phyloP scores from a whole-genome alignment of 768 basidiomycete genomes.

The Pleurotus platypus region DNA sequence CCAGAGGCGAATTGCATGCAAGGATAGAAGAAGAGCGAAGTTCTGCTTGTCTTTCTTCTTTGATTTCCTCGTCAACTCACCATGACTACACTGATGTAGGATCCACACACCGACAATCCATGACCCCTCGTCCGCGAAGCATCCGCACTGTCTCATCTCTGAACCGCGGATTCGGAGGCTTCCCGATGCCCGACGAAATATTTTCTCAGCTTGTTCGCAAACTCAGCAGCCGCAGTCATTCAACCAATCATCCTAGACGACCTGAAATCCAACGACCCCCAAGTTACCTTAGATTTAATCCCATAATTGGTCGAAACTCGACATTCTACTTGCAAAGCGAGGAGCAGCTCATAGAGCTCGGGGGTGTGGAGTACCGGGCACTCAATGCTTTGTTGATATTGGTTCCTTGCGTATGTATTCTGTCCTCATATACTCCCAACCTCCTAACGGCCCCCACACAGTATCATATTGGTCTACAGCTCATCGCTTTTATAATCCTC shows the following conservation, averaged over 20 bases:
- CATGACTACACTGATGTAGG: too few relatives aligned
- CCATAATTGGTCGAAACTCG: constrained; percentile 77
- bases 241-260: constrained; percentile 56
- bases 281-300: constrained; percentile 83
- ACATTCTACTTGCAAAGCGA: constrained; percentile 62
- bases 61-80: too few relatives aligned
- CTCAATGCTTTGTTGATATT: constrained; percentile 58
- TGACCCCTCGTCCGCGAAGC: too few relatives aligned
- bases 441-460: constrained; percentile 23
- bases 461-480: constrained; percentile 76
- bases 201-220: constrained; percentile 43
- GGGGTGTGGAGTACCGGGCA: constrained; percentile 92
- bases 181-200: constrained; percentile 65
- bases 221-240: constrained; percentile 26
- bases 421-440: neutral
- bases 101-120: too few relatives aligned
- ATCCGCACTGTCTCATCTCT: too few relatives aligned
- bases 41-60: too few relatives aligned
- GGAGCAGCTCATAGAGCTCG: constrained; percentile 87
- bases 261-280: constrained; percentile 65
- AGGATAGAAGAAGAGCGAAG: too few relatives aligned
- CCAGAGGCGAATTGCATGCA: too few relatives aligned
- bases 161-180: constrained; percentile 57
- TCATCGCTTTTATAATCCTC: constrained; percentile 69
- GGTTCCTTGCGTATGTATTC: constrained; percentile 73